Evolutionary conservation across 2,329 filamentous ascomycete species (phyloP), one percentile per base, ranked within the genome.

Genomic region (Trichothecium sympodiale): DNA sequence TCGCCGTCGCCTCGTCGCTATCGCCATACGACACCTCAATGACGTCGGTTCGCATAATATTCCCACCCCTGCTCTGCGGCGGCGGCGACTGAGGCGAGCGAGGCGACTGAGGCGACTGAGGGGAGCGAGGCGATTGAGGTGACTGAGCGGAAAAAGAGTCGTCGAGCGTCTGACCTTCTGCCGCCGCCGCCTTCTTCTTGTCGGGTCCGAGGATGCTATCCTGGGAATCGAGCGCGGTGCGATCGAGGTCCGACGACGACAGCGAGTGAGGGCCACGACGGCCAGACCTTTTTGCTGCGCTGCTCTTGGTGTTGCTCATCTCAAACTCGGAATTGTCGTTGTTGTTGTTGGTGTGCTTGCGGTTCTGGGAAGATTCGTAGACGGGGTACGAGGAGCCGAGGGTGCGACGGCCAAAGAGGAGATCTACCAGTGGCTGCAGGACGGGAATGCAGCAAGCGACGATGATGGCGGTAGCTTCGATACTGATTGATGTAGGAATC

Each of bases 371-470:
- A 7, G 38, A 37, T 17, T 34, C 34, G 28, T 40, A 40, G 30
- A 34, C 31, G 10, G 33, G 26, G 38, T 40, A 40, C 8, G 31
- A 29, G 2, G 38, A 34, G 29, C 20, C 27, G 14, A 29, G 15
- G 9, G 34, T 35, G 16, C 34, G 34, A 13, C 34, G 34, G 15
- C 34, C 34, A 16, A 35, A 35, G 6, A 35, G 4, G 14, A 35
- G 26, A 17, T 35, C 34, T 16, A 49, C 29, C 0, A 55, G 37
- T 1, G 51, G 52, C 9, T 46, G 46, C 6, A 55, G 47, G 33
- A 52, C 29, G 1, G 52, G 52, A 17, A 54, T 52, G 27, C 43
- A 52, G 1, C 49, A 42, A 8, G 51, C 52, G 31, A 54, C 51
- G 16, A 52, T 52, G 32, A 53, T 50, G 8, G 46, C 45, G 30